Base-by-base conservation (phyloP, 257 asterid species). In the Solanum pimpinellifolium region DNA sequence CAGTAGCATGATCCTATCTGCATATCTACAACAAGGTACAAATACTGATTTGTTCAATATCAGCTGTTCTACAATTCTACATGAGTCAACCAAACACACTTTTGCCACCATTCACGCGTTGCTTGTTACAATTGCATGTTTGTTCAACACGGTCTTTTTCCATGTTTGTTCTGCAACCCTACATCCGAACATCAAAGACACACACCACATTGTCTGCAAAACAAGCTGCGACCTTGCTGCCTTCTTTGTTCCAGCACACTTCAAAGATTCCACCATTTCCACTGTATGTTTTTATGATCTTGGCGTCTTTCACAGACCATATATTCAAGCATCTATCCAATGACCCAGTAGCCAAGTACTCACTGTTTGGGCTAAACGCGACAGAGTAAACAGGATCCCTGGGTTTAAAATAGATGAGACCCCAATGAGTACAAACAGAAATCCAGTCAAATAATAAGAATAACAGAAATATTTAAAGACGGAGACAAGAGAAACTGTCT, bases 221-320 rank as follows among this genome's bases (percentile, higher is more conserved):
- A 92, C 98, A 93, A 88, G 99, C 97, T 42, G 99, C 99, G 66
- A 97, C 92, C 91, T 92, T 95, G 83, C 94, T 92, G 23, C 99
- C 99, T 90, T 95, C 98, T 88, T 94, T 94, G 96, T 96, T 95
- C 99, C 99, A 97, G 91, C 99, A 96, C 77, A 97, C 99, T 91
- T 97, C 99, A 52, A 95, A 97, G 84, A 97, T 97, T 70, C 98
- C 99, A 78, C 98, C 98, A 56, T 92, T 92, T 15, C 99, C 99
- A 7, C 84, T 91, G 94, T 93, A 97, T 0, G 97, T 96, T 90
- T 90, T 95, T 90, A 97, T 97, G 33, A 97, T 90, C 94, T 87
- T 94, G 41, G 96, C 97, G 88, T 97, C 99, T 92, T 96, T 96
- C 89, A 96, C 98, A 14, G 99, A 97, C 99, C 99, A 97, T 81